phyloP scores from a whole-genome alignment of 768 basidiomycete species.

The Phlegmacium glaucopus region DNA sequence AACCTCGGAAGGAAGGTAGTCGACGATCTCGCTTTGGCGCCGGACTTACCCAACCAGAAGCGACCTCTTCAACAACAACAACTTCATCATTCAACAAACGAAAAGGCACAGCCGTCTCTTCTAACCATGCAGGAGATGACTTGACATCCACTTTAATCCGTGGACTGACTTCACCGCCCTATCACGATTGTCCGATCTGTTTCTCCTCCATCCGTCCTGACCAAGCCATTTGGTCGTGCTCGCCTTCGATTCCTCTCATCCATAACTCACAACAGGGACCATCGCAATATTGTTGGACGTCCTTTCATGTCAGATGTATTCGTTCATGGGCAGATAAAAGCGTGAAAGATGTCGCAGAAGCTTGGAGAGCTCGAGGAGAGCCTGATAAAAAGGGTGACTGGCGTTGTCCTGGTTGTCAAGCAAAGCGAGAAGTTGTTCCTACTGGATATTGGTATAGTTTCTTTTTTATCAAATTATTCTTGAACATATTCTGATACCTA shows the following conservation, averaged over 20 bases:
- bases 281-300: constrained; percentile 79
- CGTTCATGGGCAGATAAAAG: constrained; percentile 84
- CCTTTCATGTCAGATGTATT: constrained; percentile 90
- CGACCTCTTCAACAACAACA: background rate
- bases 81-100: background rate
- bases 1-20: constrained; percentile 8
- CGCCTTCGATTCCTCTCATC: constrained; percentile 56
- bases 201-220: constrained; percentile 75
- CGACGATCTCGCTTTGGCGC: constrained; percentile 24
- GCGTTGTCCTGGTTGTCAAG: constrained; percentile 94
- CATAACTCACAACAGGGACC: constrained; percentile 31
- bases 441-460: constrained; percentile 53
- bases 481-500: too few relatives aligned
- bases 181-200: constrained; percentile 80
- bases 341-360: constrained; percentile 67
- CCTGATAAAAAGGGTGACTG: constrained; percentile 66
- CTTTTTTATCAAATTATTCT: background rate
- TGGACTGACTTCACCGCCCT: constrained; percentile 65
- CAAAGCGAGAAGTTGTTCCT: constrained; percentile 65
- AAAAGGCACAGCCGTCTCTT: constrained; percentile 3
- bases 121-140: constrained; percentile 42
- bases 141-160: constrained; percentile 72
- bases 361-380: constrained; percentile 71
- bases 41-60: constrained; percentile 18
- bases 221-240: constrained; percentile 87